A percentile compares a stretch with the other conserved stretches of the same genome.
These are phyloP conservation scores for Phaeoacremonium minimum DNA, from an alignment of 2,329 filamentous ascomycete genomes.

Conservation along the genomic window DNA sequence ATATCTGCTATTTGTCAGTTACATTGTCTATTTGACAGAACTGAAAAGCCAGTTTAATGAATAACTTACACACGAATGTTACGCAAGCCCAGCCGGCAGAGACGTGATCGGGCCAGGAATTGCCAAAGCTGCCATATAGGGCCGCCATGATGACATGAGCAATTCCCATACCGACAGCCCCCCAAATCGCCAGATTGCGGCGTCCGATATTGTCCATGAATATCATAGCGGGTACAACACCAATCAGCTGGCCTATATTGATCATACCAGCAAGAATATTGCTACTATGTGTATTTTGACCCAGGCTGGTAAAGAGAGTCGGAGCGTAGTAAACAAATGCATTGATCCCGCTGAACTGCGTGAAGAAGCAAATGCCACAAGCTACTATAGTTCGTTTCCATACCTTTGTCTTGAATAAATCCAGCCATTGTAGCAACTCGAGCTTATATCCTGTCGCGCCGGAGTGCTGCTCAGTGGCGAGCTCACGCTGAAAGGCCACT, in stretches of 20 bases:
- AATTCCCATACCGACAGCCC: slow-evolving; percentile 10
- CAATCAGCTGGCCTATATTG: slow-evolving; percentile 9
- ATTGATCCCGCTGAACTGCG: slow-evolving; percentile 15
- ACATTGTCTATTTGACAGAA: too few species aligned
- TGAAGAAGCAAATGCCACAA: slow-evolving; percentile 15
- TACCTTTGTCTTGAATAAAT: slow-evolving; percentile 14
- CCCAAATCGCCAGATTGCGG: slow-evolving; percentile 9
- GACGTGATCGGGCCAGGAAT: slow-evolving; percentile 4
- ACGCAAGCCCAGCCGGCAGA: slow-evolving; percentile 9
- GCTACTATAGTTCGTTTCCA: slow-evolving; percentile 15
- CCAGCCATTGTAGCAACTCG: slow-evolving; percentile 9
- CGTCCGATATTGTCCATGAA: slow-evolving; percentile 11
- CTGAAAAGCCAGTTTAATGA: too few species aligned
- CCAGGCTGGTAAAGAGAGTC: slow-evolving; percentile 11
- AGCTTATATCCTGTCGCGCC: slow-evolving; percentile 1
- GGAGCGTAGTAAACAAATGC: slow-evolving; percentile 15
- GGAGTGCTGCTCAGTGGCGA: slow-evolving; percentile 8
- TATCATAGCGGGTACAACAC: slow-evolving; percentile 10
- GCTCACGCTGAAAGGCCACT: slow-evolving; percentile 17
- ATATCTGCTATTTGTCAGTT: too few species aligned
- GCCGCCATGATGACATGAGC: slow-evolving; percentile 12
- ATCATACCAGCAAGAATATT: slow-evolving; percentile 10
- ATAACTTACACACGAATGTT: too few species aligned
- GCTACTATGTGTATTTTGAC: slow-evolving; percentile 9
- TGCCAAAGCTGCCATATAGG: slow-evolving; percentile 7